Conservation (phyloP, 129 eudicot genomes). For the Helianthus tuberosus region DNA sequence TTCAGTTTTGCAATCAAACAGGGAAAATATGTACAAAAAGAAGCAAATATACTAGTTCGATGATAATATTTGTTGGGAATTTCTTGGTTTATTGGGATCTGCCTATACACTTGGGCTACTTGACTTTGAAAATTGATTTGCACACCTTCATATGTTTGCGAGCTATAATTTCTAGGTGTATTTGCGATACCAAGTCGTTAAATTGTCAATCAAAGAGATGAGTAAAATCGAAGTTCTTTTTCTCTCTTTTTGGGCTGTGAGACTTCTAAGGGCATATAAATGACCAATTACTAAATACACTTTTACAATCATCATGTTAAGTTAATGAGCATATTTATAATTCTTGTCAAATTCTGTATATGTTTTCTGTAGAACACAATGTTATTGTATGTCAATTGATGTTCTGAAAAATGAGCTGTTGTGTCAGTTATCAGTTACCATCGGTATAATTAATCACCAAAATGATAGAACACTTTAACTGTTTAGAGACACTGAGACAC, state of each 20-base stretch:
- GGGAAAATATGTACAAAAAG: conserved; percentile 4
- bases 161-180: conserved; percentile 1
- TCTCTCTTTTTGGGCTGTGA: neutral
- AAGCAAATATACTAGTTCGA: neutral
- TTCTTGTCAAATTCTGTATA: neutral
- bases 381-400: neutral
- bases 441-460: neutral
- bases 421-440: conserved; percentile 12
- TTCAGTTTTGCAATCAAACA: conserved; percentile 2
- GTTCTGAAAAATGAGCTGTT: conserved; percentile 3
- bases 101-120: conserved; percentile 3
- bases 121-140: neutral
- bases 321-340: neutral
- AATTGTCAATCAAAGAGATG: neutral
- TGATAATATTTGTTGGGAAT: conserved; percentile 11
- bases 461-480: neutral
- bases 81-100: neutral
- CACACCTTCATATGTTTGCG: conserved; percentile 6
- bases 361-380: neutral
- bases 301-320: neutral
- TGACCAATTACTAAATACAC: neutral
- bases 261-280: neutral
- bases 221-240: neutral
- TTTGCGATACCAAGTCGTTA: neutral
- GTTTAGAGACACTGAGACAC: conserved; percentile 7